phyloP scores from a whole-genome alignment of 148 eudicot genomes.

The Heliamphora exappendiculata region DNA sequence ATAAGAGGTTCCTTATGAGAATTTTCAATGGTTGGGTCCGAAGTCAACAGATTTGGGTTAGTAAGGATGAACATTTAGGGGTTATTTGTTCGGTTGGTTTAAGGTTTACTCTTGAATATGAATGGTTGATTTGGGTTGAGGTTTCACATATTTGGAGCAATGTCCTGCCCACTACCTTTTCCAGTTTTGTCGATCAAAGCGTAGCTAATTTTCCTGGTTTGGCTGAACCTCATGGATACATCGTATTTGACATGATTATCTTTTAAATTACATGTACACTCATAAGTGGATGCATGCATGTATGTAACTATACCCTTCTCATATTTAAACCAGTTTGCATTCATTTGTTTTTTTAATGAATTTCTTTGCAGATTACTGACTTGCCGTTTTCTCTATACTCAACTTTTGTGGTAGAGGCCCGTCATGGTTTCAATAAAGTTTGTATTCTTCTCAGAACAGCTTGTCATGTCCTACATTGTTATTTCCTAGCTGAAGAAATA shows the following conservation, averaged over 20 bases:
- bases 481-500: not conserved
- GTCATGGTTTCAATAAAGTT: conserved; percentile 98
- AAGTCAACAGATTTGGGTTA: not conserved
- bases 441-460: not conserved
- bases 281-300: not conserved
- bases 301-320: not conserved
- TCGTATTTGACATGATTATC: not conserved
- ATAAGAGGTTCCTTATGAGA: not conserved
- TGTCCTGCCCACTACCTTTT: not conserved
- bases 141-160: not conserved
- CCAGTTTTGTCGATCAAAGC: not conserved
- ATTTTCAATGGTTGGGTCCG: not conserved
- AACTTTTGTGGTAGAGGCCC: conserved; percentile 93
- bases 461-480: not conserved
- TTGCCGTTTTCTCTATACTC: conserved; percentile 92
- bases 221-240: not conserved
- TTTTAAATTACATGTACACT: not conserved
- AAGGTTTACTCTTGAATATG: not conserved
- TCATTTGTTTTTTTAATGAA: not conserved
- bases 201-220: not conserved
- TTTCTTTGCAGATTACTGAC: conserved; percentile 73
- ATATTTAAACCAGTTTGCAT: not conserved
- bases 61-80: not conserved
- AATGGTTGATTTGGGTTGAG: conserved; percentile 6
- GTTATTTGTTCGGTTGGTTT: not conserved